These are phyloP conservation scores for Boletus barrowsii DNA, from an alignment of 768 basidiomycete species.

Conservation along the genomic window DNA sequence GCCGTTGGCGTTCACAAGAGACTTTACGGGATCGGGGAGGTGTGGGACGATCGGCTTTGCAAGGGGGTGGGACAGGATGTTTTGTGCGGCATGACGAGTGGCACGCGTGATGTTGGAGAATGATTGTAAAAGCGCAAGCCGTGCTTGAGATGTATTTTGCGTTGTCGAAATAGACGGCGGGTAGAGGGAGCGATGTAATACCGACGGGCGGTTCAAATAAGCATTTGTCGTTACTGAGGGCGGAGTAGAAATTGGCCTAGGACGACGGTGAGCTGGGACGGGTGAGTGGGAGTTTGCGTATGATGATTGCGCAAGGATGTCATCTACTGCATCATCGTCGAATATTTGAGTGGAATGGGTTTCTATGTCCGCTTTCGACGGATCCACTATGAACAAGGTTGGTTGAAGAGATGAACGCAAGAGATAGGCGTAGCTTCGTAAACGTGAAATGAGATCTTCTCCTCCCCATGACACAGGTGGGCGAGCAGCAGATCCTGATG, in stretches of 20 bases:
- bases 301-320: constrained; percentile 78
- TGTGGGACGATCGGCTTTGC: constrained; percentile 96
- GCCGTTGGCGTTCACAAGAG: constrained; percentile 84
- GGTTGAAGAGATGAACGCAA: constrained; percentile 85
- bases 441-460: constrained; percentile 75
- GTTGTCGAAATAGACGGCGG: constrained; percentile 50
- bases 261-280: constrained; percentile 78
- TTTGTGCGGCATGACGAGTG: constrained; percentile 90
- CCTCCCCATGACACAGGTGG: constrained; percentile 74
- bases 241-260: constrained; percentile 54
- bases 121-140: constrained; percentile 82
- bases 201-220: constrained; percentile 66
- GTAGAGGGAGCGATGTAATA: constrained; percentile 74
- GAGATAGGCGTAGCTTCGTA: constrained; percentile 75
- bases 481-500: constrained; percentile 39
- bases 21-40: constrained; percentile 90
- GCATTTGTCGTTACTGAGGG: constrained; percentile 41
- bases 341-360: constrained; percentile 84
- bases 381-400: constrained; percentile 86
- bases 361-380: constrained; percentile 89
- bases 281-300: constrained; percentile 77
- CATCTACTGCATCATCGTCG: constrained; percentile 82
- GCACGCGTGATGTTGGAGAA: constrained; percentile 94
- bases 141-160: constrained; percentile 64
- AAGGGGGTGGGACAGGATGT: constrained; percentile 91